Evolutionary conservation across 768 basidiomycete genomes (phyloP), one percentile per base, ranked within the genome.

Genomic region (Mycena galopus): DNA sequence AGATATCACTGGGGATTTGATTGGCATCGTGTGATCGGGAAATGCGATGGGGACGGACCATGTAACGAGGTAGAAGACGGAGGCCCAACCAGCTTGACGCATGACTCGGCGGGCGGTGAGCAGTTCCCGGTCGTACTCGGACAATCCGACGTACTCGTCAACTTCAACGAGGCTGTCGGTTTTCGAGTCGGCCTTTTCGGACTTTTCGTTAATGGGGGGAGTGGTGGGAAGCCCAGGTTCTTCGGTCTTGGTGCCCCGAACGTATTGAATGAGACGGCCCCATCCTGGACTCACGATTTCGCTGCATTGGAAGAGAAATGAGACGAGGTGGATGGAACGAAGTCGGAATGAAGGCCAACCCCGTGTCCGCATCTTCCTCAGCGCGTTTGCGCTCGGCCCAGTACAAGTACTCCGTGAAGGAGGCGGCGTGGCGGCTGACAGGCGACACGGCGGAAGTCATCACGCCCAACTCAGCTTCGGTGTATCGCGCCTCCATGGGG

Each of bases 81-180:
- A 51, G 6, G 62, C 62, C 62, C 62, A 64, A 6, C 62, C 62
- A 2, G 62, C 62, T 33, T 64, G 62, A 14, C 62, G 44, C 1
- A 64, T 47, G 6, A 64, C 62, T 7, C 62, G 62, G 29, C 62
- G 62, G 2, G 62, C 62, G n/a, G 62, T 64, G 47, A 64, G 62
- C 16, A 64, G 62, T n/a, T 64, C 62, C 47, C 50, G 27, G n/a
- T 64, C 62, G 47, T 64, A 50, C 44, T 64, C 62, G 4, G 62
- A 64, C 62, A 64, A 32, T n/a, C 62, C 62, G 0, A 11, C 4
- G 19, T 64, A 64, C n/a, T 64, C 62, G 21, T 64, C 62, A 8
- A 64, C 21, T 19, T 35, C 14, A 11, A 5, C 9, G 9, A 42
- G 16, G 39, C 59, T 29, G 39, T 6, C 12, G 30, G 33, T 32